These are phyloP conservation scores for Lentinula aciculospora DNA, from an alignment of 768 basidiomycete genomes.

Conservation along the genomic window DNA sequence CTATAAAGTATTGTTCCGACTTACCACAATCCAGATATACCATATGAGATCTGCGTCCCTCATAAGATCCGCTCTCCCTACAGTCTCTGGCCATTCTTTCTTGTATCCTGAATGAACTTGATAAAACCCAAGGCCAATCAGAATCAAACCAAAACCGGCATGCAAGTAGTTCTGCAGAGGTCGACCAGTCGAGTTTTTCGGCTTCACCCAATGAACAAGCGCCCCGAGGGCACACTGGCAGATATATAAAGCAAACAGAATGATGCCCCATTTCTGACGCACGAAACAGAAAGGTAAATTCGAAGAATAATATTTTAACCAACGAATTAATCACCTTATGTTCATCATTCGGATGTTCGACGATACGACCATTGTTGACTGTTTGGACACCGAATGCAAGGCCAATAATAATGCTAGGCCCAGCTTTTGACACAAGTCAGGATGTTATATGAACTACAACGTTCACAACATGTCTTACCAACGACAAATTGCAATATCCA, in stretches of 20 bases:
- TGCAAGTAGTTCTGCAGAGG: conserved; percentile 56
- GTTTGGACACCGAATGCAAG: conserved; percentile 37
- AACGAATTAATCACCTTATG: conserved; percentile 36
- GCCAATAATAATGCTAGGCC: conserved; percentile 36
- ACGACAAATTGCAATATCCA: conserved; percentile 42
- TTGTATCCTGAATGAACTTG: conserved; percentile 44
- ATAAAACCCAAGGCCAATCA: conserved; percentile 44
- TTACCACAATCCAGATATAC: conserved; percentile 44
- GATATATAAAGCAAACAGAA: conserved; percentile 43
- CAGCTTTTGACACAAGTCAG: conserved; percentile 24
- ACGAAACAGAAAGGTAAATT: not conserved
- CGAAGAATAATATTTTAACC: no score
- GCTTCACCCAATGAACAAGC: conserved; percentile 49
- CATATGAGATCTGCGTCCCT: conserved; percentile 33
- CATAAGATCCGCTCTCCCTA: conserved; percentile 34
- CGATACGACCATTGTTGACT: conserved; percentile 24
- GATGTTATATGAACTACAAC: conserved; percentile 2
- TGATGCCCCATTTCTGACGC: conserved; percentile 42
- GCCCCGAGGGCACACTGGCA: conserved; percentile 45
- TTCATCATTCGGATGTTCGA: conserved; percentile 32
- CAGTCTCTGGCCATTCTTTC: conserved; percentile 42
- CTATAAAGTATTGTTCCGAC: conserved; percentile 14
- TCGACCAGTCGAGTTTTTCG: conserved; percentile 25
- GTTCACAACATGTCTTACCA: conserved; percentile 24
- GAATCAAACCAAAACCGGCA: conserved; percentile 44